Base-by-base conservation (phyloP, 768 basidiomycete genomes). In the Crepidotus variabilis region DNA sequence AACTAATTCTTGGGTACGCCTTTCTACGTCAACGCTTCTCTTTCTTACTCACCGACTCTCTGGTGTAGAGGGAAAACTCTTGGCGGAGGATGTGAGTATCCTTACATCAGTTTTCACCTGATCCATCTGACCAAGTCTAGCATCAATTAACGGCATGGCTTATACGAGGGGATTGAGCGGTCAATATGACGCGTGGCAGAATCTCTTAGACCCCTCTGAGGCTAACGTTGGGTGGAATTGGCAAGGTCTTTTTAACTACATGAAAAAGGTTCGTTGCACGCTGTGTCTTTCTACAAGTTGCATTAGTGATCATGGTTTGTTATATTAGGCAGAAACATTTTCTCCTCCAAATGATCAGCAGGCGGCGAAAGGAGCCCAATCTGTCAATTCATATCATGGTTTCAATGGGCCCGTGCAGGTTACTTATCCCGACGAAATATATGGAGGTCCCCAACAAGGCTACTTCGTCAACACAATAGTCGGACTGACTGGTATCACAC, bases 371-470 rank as follows among this genome's bases (percentile, higher is more conserved):
- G 79, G 79, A 0, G 78, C 78, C 1, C 75, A 79, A 54, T 78
- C 65, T 7, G 71, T 80, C 54, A 65, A 69, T 1, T 69, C 70
- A 5, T 83, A 80, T 60, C 83, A 85, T 61, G 83, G 82, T 6
- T 75, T 71, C 20, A 53, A 67, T 1, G 84, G 84, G 0, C 83
- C 83, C 1, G 75, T 85, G 0, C 79, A 82, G 58, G 80, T 81
- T 22, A 78, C 79, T 1, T 79, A 74, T 61, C 79, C 77, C 14
- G 78, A 75, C 63, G 64, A 60, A 5, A 84, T 84, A 78, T 84
- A 80, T 58, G 80, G 81, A 13, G 83, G 81, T 1, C 79, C 81
- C 3, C 78, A 82, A 47, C 81, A 84, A 57, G 55, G 67, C 1
- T 72, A 64, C n/a, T 85, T 84, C 63, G 65, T 79, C 46, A 56